phyloP scores from a whole-genome alignment of 2,329 filamentous ascomycete genomes.

The Cladorrhinum sp. region DNA sequence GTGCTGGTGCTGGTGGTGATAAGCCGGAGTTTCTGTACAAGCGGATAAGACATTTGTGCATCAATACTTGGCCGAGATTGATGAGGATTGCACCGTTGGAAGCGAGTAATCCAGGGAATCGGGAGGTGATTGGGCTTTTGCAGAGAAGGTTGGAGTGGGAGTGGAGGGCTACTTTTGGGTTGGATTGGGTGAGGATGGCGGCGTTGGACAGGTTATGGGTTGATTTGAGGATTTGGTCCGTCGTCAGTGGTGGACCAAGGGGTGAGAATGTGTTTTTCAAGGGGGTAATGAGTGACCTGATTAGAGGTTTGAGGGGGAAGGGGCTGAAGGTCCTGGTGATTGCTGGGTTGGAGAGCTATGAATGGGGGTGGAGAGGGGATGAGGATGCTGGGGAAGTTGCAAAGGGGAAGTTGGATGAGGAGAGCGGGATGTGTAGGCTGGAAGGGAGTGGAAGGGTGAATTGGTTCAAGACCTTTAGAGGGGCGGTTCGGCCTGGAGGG shows the following conservation, averaged over 20 bases:
- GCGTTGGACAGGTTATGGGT: not conserved
- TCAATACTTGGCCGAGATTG: not conserved
- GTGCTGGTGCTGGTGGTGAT: too few relatives aligned
- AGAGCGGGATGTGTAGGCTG: not conserved
- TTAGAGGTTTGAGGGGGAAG: constrained; percentile 2
- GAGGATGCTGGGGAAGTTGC: constrained; percentile 3
- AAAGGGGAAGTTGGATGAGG: not conserved
- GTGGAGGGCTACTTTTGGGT: not conserved
- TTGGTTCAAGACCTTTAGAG: constrained; percentile 18
- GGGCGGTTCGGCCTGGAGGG: constrained; percentile 21
- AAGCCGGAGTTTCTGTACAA: not conserved
- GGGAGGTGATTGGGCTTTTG: not conserved
- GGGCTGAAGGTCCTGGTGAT: constrained; percentile 16
- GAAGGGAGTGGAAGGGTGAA: not conserved
- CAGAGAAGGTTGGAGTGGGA: not conserved
- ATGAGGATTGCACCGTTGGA: not conserved
- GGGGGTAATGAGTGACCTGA: not conserved
- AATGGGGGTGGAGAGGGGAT: not conserved
- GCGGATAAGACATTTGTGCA: not conserved
- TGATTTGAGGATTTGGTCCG: not conserved
- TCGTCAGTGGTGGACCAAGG: not conserved
- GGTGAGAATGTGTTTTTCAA: not conserved
- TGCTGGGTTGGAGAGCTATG: constrained; percentile 17
- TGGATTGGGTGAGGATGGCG: not conserved
- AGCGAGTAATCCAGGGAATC: not conserved